A percentile compares a stretch with the other conserved stretches of the same genome.
Conservation (phyloP, 2,329 filamentous ascomycete genomes). For the Diplocarpon rosae region DNA sequence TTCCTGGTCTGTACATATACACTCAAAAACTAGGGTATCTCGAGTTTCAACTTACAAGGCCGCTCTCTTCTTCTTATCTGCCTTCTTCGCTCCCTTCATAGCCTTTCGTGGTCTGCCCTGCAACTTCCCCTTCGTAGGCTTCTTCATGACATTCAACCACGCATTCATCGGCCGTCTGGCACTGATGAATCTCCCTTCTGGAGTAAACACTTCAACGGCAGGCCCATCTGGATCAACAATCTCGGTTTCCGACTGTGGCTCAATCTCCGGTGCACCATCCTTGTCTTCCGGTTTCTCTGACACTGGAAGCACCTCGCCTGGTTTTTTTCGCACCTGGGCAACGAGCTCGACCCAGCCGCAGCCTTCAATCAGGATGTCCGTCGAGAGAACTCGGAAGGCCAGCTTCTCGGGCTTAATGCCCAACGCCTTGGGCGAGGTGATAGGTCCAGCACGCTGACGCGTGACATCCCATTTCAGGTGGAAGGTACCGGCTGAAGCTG, state of each 20-base stretch:
- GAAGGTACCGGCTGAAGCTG: constrained; percentile 63
- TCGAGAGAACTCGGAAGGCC: constrained; percentile 68
- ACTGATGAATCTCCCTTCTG: constrained; percentile 70
- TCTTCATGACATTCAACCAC: constrained; percentile 49
- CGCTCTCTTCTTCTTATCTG: constrained; percentile 20
- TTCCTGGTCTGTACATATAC: not conserved
- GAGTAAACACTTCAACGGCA: constrained; percentile 73
- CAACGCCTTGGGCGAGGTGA: constrained; percentile 52
- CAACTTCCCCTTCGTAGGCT: constrained; percentile 38
- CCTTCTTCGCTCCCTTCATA: constrained; percentile 54
- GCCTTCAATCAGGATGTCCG: constrained; percentile 83
- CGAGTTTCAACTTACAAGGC: not conserved
- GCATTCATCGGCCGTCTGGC: constrained; percentile 58
- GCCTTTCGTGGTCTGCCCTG: constrained; percentile 52
- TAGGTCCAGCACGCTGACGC: constrained; percentile 60
- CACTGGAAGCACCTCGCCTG: constrained; percentile 22
- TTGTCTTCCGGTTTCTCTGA: not conserved
- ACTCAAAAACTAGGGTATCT: constrained; percentile 5
- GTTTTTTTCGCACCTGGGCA: constrained; percentile 61
- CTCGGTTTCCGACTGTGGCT: constrained; percentile 10
- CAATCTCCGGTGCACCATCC: constrained; percentile 2
- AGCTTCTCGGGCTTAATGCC: constrained; percentile 55
- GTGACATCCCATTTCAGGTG: constrained; percentile 75
- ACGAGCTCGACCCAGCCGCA: constrained; percentile 88
- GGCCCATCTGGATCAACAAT: constrained; percentile 41